Conservation (phyloP, 441 rosid species). For the Aquilaria agallochum region DNA sequence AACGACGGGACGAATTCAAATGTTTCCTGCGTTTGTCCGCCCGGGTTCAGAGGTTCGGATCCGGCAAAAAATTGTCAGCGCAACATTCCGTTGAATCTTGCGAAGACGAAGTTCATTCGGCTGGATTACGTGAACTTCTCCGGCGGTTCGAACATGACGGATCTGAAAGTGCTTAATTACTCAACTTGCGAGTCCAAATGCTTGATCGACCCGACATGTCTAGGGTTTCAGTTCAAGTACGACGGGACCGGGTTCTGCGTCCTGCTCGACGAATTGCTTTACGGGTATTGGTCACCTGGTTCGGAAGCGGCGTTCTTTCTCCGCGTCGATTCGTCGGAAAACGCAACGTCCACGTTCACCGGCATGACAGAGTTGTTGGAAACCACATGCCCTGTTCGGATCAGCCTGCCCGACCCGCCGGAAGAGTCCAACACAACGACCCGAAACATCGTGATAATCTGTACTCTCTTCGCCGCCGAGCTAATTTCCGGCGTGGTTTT, state of each 20-base stretch:
- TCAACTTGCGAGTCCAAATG: conserved; percentile 38
- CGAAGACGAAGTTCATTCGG: conserved; percentile 35
- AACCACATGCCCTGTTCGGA: conserved; percentile 52
- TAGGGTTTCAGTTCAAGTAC: conserved; percentile 50
- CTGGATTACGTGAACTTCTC: conserved; percentile 66
- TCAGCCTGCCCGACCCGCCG: conserved; percentile 54
- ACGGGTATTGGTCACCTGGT: conserved; percentile 70
- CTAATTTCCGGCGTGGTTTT: conserved; percentile 50
- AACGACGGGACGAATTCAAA: conserved; percentile 27
- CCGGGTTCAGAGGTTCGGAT: conserved; percentile 31
- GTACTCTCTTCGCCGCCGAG: conserved; percentile 59
- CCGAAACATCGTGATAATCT: conserved; percentile 45
- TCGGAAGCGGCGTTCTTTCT: conserved; percentile 36
- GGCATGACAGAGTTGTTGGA: conserved; percentile 49
- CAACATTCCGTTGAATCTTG: conserved; percentile 19
- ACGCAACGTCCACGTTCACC: conserved; percentile 32
- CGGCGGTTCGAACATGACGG: conserved; percentile 32
- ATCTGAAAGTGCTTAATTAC: conserved; percentile 24
- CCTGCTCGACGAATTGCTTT: conserved; percentile 31
- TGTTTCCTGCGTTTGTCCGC: conserved; percentile 49
- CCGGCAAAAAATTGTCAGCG: conserved; percentile 23
- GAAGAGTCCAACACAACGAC: conserved; percentile 39
- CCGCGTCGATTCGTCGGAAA: conserved; percentile 39
- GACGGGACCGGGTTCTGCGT: conserved; percentile 52
- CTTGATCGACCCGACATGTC: conserved; percentile 20